Percentiles rank a stretch among this genome's conserved stretches.
phyloP scores from a whole-genome alignment of 306 rosid species.

The Glycine soja region DNA sequence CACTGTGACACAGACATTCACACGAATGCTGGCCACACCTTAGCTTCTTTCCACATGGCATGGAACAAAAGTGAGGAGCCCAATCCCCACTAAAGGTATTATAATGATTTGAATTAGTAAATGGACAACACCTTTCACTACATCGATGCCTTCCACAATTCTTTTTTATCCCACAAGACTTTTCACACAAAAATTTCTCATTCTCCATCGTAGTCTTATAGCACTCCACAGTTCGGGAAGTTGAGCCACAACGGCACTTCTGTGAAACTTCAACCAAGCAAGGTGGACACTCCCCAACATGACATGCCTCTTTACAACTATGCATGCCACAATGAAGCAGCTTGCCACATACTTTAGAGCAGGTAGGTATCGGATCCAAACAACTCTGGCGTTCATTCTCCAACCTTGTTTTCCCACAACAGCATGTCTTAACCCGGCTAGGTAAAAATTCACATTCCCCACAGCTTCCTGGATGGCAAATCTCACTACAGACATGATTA shows the following conservation, averaged over 20 bases:
- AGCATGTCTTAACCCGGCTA: conserved; percentile 70
- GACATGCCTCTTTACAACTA: conserved; percentile 73
- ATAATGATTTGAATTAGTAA: conserved; percentile 56
- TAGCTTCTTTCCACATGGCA: conserved; percentile 83
- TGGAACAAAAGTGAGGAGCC: conserved; percentile 90
- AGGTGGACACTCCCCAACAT: conserved; percentile 82
- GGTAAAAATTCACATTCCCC: conserved; percentile 76
- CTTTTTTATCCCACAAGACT: conserved; percentile 86
- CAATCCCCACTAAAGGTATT: conserved; percentile 60
- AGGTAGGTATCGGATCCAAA: conserved; percentile 86
- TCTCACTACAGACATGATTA: conserved; percentile 72
- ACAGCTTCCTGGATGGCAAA: conserved; percentile 87
- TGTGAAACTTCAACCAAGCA: conserved; percentile 74
- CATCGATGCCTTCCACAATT: conserved; percentile 96
- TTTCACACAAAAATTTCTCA: conserved; percentile 75
- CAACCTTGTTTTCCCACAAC: conserved; percentile 83
- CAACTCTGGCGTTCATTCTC: conserved; percentile 75
- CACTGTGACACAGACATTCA: conserved; percentile 85
- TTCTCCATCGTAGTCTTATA: conserved; percentile 58
- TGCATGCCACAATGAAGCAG: conserved; percentile 69
- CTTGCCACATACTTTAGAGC: conserved; percentile 73
- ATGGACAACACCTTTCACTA: conserved; percentile 87
- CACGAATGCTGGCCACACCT: conserved; percentile 95
- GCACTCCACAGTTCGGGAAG: conserved; percentile 80
- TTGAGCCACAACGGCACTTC: conserved; percentile 83